Evolutionary conservation across 768 basidiomycete genomes (phyloP), one percentile per base, ranked within the genome.

Genomic region (Phanerochaete carnosa): DNA sequence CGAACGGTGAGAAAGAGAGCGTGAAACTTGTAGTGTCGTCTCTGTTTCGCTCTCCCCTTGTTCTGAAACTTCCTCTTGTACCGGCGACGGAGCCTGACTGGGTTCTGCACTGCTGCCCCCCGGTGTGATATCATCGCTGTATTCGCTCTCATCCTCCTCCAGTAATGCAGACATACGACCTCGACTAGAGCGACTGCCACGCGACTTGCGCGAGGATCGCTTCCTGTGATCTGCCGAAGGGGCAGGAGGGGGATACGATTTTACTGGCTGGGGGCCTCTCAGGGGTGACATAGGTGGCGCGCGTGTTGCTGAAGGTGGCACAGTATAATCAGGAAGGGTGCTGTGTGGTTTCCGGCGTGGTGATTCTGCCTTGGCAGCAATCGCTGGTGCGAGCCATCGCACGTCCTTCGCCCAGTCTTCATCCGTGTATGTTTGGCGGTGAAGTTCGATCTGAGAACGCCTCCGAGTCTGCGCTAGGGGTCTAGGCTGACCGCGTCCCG

Each of bases 371-470:
- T 60, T 45, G 35, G 61, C 25, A 72, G 69, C 37, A 23, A 52
- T 56, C 5, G 37, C 57, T 39, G 81, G 69, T 54, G 75, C 80
- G 30, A 90, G 82, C 85, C 84, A 88, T 33, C 85, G 79, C 19
- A 88, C 82, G 53, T 90, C 88, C 62, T 80, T 82, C 13, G 84
- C 81, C 89, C 87, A 90, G 64, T 87, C 83, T 55, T 84, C 79
- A 66, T 84, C 81, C 3, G 79, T 80, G 68, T 79, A 78, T 19
- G 75, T 74, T 45, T 49, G 25, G 16, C 52, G 54, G 32, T 53
- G 56, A 15, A 65, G 16, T 54, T 67, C 58, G 59, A 61, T 53
- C 62, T 68, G 50, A 28, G 64, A 64, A 13, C 61, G 65, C 30
- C 50, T 57, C 49, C 63, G 62, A 30, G 52, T 55, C 0, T 26